These are phyloP conservation scores for Auriscalpium orientale DNA, from an alignment of 768 basidiomycete species.

Conservation along the genomic window DNA sequence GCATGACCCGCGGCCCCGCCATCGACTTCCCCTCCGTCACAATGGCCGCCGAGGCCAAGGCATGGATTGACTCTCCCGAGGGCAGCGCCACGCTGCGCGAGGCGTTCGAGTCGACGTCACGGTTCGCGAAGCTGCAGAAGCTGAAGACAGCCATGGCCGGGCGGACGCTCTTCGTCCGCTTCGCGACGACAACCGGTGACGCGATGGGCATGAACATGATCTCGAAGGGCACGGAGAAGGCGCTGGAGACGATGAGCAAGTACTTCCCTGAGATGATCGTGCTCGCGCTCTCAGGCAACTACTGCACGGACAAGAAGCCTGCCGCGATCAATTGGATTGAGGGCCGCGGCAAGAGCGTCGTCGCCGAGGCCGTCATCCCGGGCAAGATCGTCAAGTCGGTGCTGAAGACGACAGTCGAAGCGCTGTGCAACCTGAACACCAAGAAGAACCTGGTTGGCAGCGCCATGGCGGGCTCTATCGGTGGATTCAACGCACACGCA, in stretches of 20 bases:
- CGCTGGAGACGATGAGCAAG: conserved; percentile 68
- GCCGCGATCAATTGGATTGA: conserved; percentile 99
- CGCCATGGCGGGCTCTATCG: conserved; percentile 97
- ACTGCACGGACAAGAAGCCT: conserved; percentile 99
- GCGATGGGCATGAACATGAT: conserved; percentile 99
- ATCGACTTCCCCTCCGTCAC: conserved; percentile 85
- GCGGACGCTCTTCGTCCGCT: conserved; percentile 86
- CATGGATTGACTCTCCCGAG: conserved; percentile 79
- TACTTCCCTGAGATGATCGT: conserved; percentile 89
- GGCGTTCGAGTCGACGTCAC: conserved; percentile 90
- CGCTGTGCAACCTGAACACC: conserved; percentile 81
- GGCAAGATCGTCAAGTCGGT: conserved; percentile 84
- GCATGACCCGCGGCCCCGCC: conserved; percentile 98
- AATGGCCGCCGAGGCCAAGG: conserved; percentile 75
- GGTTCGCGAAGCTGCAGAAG: conserved; percentile 81
- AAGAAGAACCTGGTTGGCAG: conserved; percentile 98
- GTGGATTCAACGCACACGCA: conserved; percentile 98
- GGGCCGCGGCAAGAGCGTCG: conserved; percentile 95
- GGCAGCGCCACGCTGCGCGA: conserved; percentile 70
- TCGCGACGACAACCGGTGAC: conserved; percentile 91
- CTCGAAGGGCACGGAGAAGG: conserved; percentile 94
- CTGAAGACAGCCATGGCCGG: conserved; percentile 91
- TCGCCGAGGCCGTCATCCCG: conserved; percentile 90
- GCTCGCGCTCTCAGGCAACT: conserved; percentile 90
- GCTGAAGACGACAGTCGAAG: conserved; percentile 90